Base-by-base conservation (phyloP, 768 basidiomycete species). In the Hericium alpestre region DNA sequence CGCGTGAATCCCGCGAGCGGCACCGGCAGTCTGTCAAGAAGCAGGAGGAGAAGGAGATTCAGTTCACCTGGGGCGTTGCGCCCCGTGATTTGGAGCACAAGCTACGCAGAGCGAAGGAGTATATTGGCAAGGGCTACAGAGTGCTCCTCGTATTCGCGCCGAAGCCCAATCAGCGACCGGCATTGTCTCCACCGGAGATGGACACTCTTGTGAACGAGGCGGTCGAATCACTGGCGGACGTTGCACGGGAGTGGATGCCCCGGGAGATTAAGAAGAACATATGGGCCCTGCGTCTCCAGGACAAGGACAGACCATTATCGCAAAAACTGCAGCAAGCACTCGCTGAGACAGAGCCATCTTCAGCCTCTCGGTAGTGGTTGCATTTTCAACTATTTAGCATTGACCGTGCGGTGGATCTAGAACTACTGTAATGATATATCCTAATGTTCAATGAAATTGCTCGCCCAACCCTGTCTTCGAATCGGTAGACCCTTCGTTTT, bases 61-160 rank as follows among this genome's bases (percentile, higher is more conserved):
- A 73, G 55, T 55, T 74, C 48, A 68, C 73, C 2, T 74, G 72
- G 72, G 64, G 63, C 20, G 65, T 70, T 20, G 66, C 63, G 20
- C n/a, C 57, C 15, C 65, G 65, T 20, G 73, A 74, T 55, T 56
- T 74, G 1, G 60, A 62, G 32, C 72, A 72, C 65, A 74, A 74
- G 61, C 52, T 74, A n/a, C 63, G 64, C 38, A 69, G 71, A 55
- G 71, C 65, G 11, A 50, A 60, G 32, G 59, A 65, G 47, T 60
- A 69, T 20, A 59, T 74, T 18, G 62, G 56, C 10, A 65, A 68
- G 32, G 68, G 69, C 4, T 54, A 64, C 11, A 59, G 65, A n/a
- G 67, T 73, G 25, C 57, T 64, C 18, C 56, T 74, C 4, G 56
- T 65, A 9, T 57, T 73, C 20, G 59, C 61, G n/a, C 59, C 63